phyloP scores from a whole-genome alignment of 495 filamentous ascomycete species.

The Aspergillus steynii region DNA sequence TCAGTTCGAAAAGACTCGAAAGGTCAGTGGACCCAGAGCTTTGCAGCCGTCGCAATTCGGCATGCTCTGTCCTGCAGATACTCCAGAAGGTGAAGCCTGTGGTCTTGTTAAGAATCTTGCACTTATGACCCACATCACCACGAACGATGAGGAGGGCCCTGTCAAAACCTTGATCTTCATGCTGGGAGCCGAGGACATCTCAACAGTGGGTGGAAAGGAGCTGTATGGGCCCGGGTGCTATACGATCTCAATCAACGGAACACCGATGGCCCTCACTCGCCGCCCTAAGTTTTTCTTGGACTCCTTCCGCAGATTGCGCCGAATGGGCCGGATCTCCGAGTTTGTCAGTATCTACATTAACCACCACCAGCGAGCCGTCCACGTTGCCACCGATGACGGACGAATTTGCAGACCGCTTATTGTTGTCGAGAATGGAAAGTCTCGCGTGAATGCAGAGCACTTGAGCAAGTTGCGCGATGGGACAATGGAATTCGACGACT shows the following conservation, averaged over 20 bases:
- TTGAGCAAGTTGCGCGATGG: conserved; percentile 77
- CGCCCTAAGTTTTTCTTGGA: conserved; percentile 81
- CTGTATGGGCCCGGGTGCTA: conserved; percentile 82
- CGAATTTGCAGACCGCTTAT: conserved; percentile 94
- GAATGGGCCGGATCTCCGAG: conserved; percentile 85
- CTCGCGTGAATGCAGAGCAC: conserved; percentile 73
- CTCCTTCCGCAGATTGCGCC: conserved; percentile 78
- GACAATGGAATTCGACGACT: conserved; percentile 86
- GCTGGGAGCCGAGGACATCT: conserved; percentile 77
- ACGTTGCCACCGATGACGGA: conserved; percentile 95
- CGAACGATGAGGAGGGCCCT: conserved; percentile 86
- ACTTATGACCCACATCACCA: conserved; percentile 98
- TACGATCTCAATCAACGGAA: conserved; percentile 93
- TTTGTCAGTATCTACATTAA: conserved; percentile 97
- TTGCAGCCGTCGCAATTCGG: conserved; percentile 97
- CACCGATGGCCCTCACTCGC: conserved; percentile 79
- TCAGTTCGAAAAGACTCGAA: conserved; percentile 98
- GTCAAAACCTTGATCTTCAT: conserved; percentile 78
- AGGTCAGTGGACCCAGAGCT: conserved; percentile 91
- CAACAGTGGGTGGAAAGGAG: conserved; percentile 70
- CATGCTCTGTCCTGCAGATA: conserved; percentile 96
- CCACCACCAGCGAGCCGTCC: conserved; percentile 83
- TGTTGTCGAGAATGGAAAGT: conserved; percentile 81
- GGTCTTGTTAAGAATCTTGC: conserved; percentile 98
- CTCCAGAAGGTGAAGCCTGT: conserved; percentile 96